Evolutionary conservation across 164 flowering plant species (phyloP), one percentile per base, ranked within the genome.

Genomic region (Vitis cinerea): DNA sequence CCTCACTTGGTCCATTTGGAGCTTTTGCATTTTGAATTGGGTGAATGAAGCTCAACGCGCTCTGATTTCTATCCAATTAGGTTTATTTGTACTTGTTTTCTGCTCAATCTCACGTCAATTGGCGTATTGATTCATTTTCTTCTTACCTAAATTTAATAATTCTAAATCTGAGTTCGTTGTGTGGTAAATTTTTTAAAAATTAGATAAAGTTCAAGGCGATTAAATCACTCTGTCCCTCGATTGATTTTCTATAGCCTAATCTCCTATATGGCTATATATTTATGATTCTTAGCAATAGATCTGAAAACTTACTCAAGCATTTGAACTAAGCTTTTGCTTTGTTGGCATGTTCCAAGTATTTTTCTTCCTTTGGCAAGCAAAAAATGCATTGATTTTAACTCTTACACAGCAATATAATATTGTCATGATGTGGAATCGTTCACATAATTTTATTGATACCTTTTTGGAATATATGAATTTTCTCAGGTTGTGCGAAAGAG

Each of bases 401-500:
- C 48, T 12, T 1, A 15, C 50, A 31, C 64, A 14, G 50, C 29
- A 9, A n/a, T 44, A 9, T 2, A 8, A 3, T n/a, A 27, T 44
- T 9, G 16, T 62, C 29, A 3, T 51, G 16, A 12, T 10, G 10
- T 14, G 9, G 17, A 62, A 50, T 55, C 17, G 55, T 52, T 29
- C 54, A n/a, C 11, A 23, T 12, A 5, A 3, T 10, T 64, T 10
- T 7, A 50, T 37, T 37, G 44, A 37, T 37, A 37, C 7, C 7
- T 11, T 13, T 64, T 52, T 10, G 3, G 9, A 15, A 1, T 27
- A 8, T 65, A 3, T 11, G 10, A 53, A 5, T 27, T 31, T 6
- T 48, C 14, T 50, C 80, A 87, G 91, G 80, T 77, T 4, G 80
- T 68, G 64, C 64, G 78, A 59, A 83, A 75, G 70, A 75, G 73